A percentile compares a stretch with the other conserved stretches of the same genome.
Evolutionary conservation across 495 filamentous ascomycete species (phyloP).

Genomic region (Penicillium bialowiezense): DNA sequence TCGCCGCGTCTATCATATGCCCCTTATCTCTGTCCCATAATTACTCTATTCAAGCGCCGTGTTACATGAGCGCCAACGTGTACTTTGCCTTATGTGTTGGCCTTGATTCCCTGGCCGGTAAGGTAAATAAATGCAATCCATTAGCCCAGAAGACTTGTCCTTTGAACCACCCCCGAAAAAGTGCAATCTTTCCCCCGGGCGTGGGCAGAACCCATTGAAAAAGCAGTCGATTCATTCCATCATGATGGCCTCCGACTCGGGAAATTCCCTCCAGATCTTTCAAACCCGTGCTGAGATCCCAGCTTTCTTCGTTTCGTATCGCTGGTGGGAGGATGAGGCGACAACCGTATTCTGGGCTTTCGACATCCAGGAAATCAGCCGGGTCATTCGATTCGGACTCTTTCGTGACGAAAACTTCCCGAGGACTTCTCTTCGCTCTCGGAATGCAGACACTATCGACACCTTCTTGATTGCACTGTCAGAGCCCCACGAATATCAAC

Average conservation of each 20-base stretch:
- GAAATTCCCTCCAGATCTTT: constrained; percentile 31
- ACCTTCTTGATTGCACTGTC: constrained; percentile 29
- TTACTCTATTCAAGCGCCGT: constrained; percentile 8
- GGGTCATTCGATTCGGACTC: constrained; percentile 38
- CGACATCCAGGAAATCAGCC: constrained; percentile 36
- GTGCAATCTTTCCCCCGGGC: not conserved
- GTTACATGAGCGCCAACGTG: constrained; percentile 12
- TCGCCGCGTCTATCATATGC: not conserved
- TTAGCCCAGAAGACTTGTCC: constrained; percentile 6
- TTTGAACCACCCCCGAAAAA: constrained; percentile 11
- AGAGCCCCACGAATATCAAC: constrained; percentile 24
- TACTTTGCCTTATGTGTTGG: constrained; percentile 12
- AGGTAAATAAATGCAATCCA: constrained; percentile 21
- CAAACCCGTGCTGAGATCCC: constrained; percentile 30
- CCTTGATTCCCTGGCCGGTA: not conserved
- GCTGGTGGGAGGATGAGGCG: constrained; percentile 47
- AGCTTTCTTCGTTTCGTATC: constrained; percentile 27
- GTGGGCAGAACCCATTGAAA: not conserved
- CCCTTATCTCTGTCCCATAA: not conserved
- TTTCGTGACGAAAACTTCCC: constrained; percentile 35
- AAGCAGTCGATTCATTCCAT: constrained; percentile 4
- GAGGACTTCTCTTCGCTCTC: constrained; percentile 31
- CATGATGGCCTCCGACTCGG: constrained; percentile 6
- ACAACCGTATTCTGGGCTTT: constrained; percentile 41
- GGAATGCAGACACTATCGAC: constrained; percentile 32